These are phyloP conservation scores for Nigrograna mackinnonii DNA, from an alignment of 2,329 filamentous ascomycete species.

Conservation along the genomic window DNA sequence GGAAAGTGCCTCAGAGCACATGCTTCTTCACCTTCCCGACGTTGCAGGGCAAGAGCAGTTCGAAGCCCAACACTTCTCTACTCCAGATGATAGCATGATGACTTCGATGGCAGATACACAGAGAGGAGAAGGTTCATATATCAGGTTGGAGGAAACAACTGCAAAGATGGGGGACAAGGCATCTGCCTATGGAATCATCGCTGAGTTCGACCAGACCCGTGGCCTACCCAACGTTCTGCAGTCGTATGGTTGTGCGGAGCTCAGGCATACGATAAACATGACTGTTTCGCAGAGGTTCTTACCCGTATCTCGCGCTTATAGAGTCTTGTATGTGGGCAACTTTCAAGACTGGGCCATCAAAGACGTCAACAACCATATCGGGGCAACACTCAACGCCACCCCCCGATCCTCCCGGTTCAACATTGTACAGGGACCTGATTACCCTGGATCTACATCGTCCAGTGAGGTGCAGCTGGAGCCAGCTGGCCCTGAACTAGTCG, in stretches of 20 bases:
- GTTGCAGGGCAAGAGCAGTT: slow-evolving; percentile 12
- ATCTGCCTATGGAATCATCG: slow-evolving; percentile 23
- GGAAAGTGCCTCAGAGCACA: slow-evolving; percentile 19
- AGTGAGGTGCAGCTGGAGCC: slow-evolving; percentile 24
- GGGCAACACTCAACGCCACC: slow-evolving; percentile 32
- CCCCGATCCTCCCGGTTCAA: slow-evolving; percentile 36
- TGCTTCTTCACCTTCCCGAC: slow-evolving; percentile 6
- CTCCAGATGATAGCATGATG: slow-evolving; percentile 30
- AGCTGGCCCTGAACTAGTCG: slow-evolving; percentile 29
- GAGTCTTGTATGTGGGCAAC: slow-evolving; percentile 35
- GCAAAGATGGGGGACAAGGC: slow-evolving; percentile 10
- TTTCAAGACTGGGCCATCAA: slow-evolving; percentile 33
- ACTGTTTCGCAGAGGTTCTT: slow-evolving; percentile 27
- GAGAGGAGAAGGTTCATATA: slow-evolving; percentile 20
- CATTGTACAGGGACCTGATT: slow-evolving; percentile 32
- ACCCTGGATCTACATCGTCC: slow-evolving; percentile 17
- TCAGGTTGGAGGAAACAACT: slow-evolving; percentile 29
- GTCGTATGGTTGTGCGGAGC: slow-evolving; percentile 26
- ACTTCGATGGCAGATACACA: slow-evolving; percentile 30
- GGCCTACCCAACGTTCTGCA: slow-evolving; percentile 27
- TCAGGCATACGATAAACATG: slow-evolving; percentile 32
- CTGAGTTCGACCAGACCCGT: slow-evolving; percentile 22
- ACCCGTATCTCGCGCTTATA: slow-evolving; percentile 30
- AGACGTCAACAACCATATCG: slow-evolving; percentile 31
- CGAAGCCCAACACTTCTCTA: slow-evolving; percentile 2